Evolutionary conservation across 306 rosid species (phyloP).

Genomic region (Glycine soja): DNA sequence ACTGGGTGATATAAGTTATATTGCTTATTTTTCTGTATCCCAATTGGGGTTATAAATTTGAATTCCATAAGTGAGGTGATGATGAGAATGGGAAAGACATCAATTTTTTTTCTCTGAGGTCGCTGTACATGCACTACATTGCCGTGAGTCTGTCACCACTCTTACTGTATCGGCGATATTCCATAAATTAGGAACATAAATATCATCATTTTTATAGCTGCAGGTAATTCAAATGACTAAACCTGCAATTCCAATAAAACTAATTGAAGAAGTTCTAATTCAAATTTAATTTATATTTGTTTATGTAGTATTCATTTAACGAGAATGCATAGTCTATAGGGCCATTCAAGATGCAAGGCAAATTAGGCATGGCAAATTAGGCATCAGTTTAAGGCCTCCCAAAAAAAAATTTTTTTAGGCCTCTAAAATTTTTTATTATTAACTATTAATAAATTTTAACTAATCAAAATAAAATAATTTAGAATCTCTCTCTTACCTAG

Average conservation of each 20-base stretch:
- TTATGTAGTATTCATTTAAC: too few relatives aligned
- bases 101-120: neutral
- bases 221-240: slow-evolving; percentile 8
- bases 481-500: too few relatives aligned
- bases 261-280: neutral
- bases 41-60: neutral
- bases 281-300: neutral
- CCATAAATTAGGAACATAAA: neutral
- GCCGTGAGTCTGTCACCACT: neutral
- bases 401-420: too few relatives aligned
- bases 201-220: neutral
- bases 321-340: too few relatives aligned
- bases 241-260: slow-evolving; percentile 10
- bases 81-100: neutral
- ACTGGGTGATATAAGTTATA: neutral
- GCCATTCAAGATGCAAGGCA: too few relatives aligned
- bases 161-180: neutral
- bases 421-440: too few relatives aligned
- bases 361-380: too few relatives aligned
- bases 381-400: too few relatives aligned
- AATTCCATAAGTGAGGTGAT: neutral
- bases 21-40: neutral
- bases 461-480: too few relatives aligned
- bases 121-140: too few relatives aligned
- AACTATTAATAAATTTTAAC: too few relatives aligned